Evolutionary conservation across 139 green algal species (phyloP), one percentile per base, ranked within the genome.

Genomic region (Chlorokybus atmophyticus): DNA sequence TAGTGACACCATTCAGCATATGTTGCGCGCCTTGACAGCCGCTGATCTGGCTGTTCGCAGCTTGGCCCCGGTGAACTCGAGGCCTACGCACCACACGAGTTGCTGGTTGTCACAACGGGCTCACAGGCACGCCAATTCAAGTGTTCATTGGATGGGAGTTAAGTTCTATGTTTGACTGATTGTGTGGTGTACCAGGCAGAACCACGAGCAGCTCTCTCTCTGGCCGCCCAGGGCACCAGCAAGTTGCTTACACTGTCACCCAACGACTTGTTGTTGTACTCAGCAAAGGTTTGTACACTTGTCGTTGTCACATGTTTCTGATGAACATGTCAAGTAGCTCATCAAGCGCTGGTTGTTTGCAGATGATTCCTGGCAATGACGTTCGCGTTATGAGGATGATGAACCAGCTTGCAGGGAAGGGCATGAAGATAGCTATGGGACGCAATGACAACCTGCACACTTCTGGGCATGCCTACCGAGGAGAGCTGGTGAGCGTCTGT

Each of bases 261-360:
- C 2, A 64, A 71, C n/a, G 91, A 97, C 70, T 62, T 93, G 6
- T 41, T 97, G 7, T 71, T 97, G 17, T 97, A 96, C 78, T 87
- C 79, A 3, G 87, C 85, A 3, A 94, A 94, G 65, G 61, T 69
- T 17, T 44, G 35, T 21, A 44, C 10, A 44, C 10, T 14, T 44
- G 28, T 54, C 65, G 63, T 71, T 71, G 59, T 74, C 74, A 28
- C 70, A 64, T 4, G 79, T 75, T 38, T 84, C 83, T 50, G 73
- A 82, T 47, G 78, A 73, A 26, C 70, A 73, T 35, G 87, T 95
- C 29, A 75, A 82, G 30, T 73, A 84, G 52, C 97, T 98, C 89
- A 88, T 98, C 73, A 98, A 98, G 79, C 51, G n/a, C n/a, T n/a
- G n/a, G n/a, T n/a, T n/a, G n/a, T n/a, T n/a, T n/a, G 28, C 61